Evolutionary conservation across 208 protist species (phyloP), one percentile per base, ranked within the genome.

Genomic region (Plasmodiophora brassicae): DNA sequence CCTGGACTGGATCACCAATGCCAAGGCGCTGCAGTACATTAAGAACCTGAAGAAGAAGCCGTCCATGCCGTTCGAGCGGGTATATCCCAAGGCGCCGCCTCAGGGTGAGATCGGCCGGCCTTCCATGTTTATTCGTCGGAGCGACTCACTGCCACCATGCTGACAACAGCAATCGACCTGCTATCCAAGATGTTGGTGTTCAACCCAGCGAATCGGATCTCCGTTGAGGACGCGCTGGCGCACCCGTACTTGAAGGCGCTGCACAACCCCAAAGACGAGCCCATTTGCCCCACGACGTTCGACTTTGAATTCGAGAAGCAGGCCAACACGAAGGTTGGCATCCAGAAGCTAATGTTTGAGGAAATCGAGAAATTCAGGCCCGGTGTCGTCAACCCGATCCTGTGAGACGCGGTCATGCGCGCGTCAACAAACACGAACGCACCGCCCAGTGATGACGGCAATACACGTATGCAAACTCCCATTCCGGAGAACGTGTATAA

Each of bases 141-240:
- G n/a, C n/a, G 1, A 45, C 84, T 14, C 39, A 20, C 38, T 10
- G 32, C 39, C 0, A 0, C 39, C 53, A 36, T 84, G 10, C 71
- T 10, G 32, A 84, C 10, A 45, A 38, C 53, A 71, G 95, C 95
- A 14, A 88, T 97, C 35, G 96, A 98, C 88, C 92, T 98, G 38
- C 91, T 97, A 57, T 85, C 93, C 45, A 91, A 91, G 41, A 97
- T 98, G 95, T 94, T 97, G 39, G 92, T 95, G 39, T 97, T 97
- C 90, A 92, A 97, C 90, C 96, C 96, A 1, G 91, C 95, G 44
- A 94, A 95, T 89, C 94, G 96, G 39, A 95, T 97, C 87, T 95
- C 95, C 10, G 95, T 97, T 1, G 89, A 91, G 39, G 94, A 98
- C 43, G 95, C 95, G 5, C 95, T 98, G 35, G 85, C 8, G 14